These are phyloP conservation scores for Botryosphaeria dothidea DNA, from an alignment of 2,329 filamentous ascomycete species.

Conservation along the genomic window DNA sequence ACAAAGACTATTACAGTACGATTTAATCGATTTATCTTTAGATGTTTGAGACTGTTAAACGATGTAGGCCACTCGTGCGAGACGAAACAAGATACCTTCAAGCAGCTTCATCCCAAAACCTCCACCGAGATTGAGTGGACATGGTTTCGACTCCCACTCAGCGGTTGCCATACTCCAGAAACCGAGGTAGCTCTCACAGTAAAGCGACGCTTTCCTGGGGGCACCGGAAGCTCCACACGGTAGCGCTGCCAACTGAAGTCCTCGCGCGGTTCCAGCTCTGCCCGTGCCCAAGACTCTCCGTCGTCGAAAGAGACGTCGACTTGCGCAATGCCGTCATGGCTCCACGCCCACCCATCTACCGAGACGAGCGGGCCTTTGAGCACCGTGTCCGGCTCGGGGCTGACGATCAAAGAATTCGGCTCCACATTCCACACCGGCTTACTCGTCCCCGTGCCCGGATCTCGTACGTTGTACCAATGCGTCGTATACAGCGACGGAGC, in stretches of 20 bases:
- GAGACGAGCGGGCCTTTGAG: not conserved
- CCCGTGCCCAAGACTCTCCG: not conserved
- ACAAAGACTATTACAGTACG: no score
- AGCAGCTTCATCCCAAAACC: not conserved
- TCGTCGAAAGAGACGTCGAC: not conserved
- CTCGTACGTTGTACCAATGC: not conserved
- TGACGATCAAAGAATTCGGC: not conserved
- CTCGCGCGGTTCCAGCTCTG: not conserved
- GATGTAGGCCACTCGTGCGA: no score
- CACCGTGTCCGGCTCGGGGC: not conserved
- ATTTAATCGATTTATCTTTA: no score
- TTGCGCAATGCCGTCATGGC: not conserved
- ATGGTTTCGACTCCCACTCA: not conserved
- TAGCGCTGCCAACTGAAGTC: not conserved
- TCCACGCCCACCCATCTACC: not conserved
- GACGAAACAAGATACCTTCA: no score
- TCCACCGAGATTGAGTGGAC: not conserved
- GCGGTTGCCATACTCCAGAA: not conserved
- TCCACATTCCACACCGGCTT: not conserved
- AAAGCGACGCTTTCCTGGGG: not conserved
- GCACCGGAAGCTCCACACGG: not conserved
- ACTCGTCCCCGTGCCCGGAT: not conserved
- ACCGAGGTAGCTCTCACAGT: not conserved
- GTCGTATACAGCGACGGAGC: conserved; percentile 25
- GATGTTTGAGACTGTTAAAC: no score